Evolutionary conservation across 257 asterid genomes (phyloP), one percentile per base, ranked within the genome.

Genomic region (Lithospermum erythrorhizon): DNA sequence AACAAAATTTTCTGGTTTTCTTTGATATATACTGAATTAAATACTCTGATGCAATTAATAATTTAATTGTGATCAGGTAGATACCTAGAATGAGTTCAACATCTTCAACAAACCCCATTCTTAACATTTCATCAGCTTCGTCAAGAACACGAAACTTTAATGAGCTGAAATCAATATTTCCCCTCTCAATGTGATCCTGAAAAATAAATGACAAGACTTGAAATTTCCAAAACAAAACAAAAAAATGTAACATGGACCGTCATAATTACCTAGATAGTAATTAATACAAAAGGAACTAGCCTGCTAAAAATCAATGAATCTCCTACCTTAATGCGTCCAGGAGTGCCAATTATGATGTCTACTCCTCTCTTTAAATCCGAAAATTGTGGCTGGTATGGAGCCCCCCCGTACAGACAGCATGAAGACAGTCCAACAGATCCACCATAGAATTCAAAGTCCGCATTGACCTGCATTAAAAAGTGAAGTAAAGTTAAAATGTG

Each of bases 111-210:
- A 93, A 93, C 61, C 99, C 99, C 95, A 93, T 93, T 74, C 90
- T 84, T 80, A 93, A 71, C 99, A 93, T 93, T 75, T 93, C 99
- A 86, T 93, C 99, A 59, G 96, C 96, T 78, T 93, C 99, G 27
- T 93, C 99, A 69, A 93, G 99, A 5, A 89, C 96, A 30, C 99
- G 90, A 69, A 93, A 93, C 82, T 81, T 80, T 52, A 93, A 76
- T 23, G 80, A 57, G 63, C 95, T 69, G 32, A 93, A 84, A 80
- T 93, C 89, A 55, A 93, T 67, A 72, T 80, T 86, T 37, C 89
- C 94, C 76, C 94, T 84, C 71, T 82, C 89, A 17, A 89, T 68
- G 68, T 82, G 93, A 82, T 93, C 99, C 99, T 91, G 86, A 59
- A 52, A 29, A 41, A 68, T 7, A 25, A 66, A 45, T 45, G 64